Evolutionary conservation across 2,329 filamentous ascomycete genomes (phyloP).

Genomic region (Paracamarosporium sp.): DNA sequence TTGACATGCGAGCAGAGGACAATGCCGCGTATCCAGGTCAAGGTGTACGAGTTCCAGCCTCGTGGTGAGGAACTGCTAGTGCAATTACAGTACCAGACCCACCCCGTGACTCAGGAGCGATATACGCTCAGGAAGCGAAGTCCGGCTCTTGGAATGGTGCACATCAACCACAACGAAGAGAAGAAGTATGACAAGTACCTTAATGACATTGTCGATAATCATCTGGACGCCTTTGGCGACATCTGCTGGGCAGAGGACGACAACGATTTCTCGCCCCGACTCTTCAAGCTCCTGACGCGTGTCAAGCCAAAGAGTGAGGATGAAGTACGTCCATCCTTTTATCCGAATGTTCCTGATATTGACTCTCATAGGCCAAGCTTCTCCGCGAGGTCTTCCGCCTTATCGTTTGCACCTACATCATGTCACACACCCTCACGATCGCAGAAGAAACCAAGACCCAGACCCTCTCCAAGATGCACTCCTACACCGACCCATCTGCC

Average conservation of each 20-base stretch:
- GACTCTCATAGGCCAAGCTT: constrained; percentile 41
- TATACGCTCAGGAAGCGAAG: constrained; percentile 47
- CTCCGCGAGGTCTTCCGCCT: constrained; percentile 54
- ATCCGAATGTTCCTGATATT: not conserved
- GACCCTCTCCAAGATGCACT: constrained; percentile 48
- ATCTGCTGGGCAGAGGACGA: constrained; percentile 55
- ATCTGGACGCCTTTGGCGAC: constrained; percentile 50
- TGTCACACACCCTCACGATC: constrained; percentile 56
- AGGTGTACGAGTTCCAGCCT: constrained; percentile 56
- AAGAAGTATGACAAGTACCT: constrained; percentile 54
- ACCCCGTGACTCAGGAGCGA: constrained; percentile 41
- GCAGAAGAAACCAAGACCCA: constrained; percentile 45
- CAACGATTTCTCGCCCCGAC: constrained; percentile 51
- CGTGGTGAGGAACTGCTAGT: constrained; percentile 47
- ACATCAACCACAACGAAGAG: constrained; percentile 53
- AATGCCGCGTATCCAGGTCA: constrained; percentile 52
- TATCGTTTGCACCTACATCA: constrained; percentile 57
- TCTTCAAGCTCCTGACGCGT: constrained; percentile 51
- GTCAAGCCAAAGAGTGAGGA: constrained; percentile 48
- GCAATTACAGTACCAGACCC: constrained; percentile 53
- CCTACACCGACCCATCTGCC: constrained; percentile 36
- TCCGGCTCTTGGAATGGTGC: constrained; percentile 54
- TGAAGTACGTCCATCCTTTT: constrained; percentile 37
- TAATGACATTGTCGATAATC: constrained; percentile 49
- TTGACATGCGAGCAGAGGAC: constrained; percentile 51